A percentile compares a stretch with the other conserved stretches of the same genome.
Evolutionary conservation across 1,284 basidiomycete genomes (phyloP).

Genomic region (Ceratobasidium sp.): DNA sequence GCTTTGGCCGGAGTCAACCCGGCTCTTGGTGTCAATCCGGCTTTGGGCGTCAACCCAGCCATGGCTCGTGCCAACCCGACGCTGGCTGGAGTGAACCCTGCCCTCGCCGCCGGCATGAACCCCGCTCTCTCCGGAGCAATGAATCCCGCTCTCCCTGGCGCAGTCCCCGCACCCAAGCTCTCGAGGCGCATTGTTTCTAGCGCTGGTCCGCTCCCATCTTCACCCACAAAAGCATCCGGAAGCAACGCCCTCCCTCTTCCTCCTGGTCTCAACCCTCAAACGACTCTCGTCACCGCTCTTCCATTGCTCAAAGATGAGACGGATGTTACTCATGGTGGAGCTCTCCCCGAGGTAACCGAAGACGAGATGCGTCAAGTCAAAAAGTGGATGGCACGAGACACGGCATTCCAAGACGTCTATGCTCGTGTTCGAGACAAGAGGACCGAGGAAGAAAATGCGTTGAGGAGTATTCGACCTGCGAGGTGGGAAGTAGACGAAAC

Average conservation of each 20-base stretch:
- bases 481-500: conserved; percentile 48
- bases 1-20: conserved; percentile 9
- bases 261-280: conserved; percentile 63
- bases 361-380: conserved; percentile 58
- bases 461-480: conserved; percentile 48
- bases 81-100: conserved; percentile 24
- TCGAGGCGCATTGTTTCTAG: conserved; percentile 43
- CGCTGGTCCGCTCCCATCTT: conserved; percentile 47
- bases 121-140: conserved; percentile 23
- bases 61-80: conserved; percentile 27
- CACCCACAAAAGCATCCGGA: conserved; percentile 47
- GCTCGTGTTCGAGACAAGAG: conserved; percentile 48
- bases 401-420: conserved; percentile 55
- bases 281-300: conserved; percentile 70
- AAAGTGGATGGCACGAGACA: conserved; percentile 61
- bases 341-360: conserved; percentile 62
- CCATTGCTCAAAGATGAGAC: conserved; percentile 57
- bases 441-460: conserved; percentile 49
- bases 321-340: conserved; percentile 55
- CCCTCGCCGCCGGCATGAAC: conserved; percentile 41
- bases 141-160: conserved; percentile 9
- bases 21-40: conserved; percentile 10
- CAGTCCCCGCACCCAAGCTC: conserved; percentile 39
- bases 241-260: conserved; percentile 49
- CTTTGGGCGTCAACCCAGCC: conserved; percentile 14